Conservation (phyloP, 164 flowering plant species). For the Dillenia turbinata region DNA sequence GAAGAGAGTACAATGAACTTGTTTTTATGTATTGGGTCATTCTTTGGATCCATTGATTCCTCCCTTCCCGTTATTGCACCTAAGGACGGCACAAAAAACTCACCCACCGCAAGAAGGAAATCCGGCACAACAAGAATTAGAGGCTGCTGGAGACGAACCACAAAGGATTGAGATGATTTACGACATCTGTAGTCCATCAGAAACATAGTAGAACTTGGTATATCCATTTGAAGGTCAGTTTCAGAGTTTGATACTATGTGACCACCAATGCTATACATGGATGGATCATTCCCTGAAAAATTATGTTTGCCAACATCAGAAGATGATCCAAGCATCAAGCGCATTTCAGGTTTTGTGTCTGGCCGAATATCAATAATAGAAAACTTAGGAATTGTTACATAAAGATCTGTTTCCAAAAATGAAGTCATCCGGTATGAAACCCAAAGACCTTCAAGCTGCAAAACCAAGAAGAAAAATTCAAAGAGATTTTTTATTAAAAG, state of each 20-base stretch:
- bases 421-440: conserved; percentile 94
- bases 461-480: conserved; percentile 9
- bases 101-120: conserved; percentile 88
- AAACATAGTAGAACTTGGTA: conserved; percentile 79
- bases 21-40: conserved; percentile 72
- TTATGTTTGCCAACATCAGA: conserved; percentile 61
- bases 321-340: conserved; percentile 93
- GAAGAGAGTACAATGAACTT: conserved; percentile 58
- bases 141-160: conserved; percentile 88
- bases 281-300: conserved; percentile 32
- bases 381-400: conserved; percentile 83
- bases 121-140: conserved; percentile 93
- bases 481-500: background rate
- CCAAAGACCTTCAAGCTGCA: conserved; percentile 98
- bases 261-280: conserved; percentile 22
- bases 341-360: conserved; percentile 90
- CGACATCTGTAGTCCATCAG: conserved; percentile 84
- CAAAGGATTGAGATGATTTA: conserved; percentile 69
- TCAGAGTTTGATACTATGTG: conserved; percentile 23
- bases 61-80: conserved; percentile 90
- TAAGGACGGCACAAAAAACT: conserved; percentile 92
- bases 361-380: conserved; percentile 82
- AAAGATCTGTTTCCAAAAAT: conserved; percentile 81
- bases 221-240: conserved; percentile 31
- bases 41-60: conserved; percentile 76